phyloP scores from a whole-genome alignment of 257 asterid species.

The Cinchona pubescens region DNA sequence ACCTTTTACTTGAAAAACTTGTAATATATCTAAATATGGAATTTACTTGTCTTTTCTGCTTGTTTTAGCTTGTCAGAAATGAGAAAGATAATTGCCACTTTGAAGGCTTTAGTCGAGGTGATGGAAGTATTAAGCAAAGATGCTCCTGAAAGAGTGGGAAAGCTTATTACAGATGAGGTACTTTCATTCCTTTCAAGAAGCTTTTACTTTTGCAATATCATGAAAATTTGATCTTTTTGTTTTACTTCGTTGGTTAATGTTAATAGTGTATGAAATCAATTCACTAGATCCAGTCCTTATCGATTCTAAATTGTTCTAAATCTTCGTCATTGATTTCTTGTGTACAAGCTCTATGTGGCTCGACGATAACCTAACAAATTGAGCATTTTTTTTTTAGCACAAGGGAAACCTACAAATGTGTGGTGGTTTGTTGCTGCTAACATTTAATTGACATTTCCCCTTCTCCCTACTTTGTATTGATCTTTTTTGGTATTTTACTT shows the following conservation, averaged over 20 bases:
- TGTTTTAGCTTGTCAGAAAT: slow-evolving; percentile 68
- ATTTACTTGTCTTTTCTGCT: slow-evolving; percentile 23
- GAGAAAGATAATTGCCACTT: slow-evolving; percentile 70
- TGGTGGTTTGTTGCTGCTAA: slow-evolving; percentile 2
- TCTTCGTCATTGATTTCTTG: not conserved
- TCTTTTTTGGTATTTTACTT: slow-evolving; percentile 26
- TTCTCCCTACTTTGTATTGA: slow-evolving; percentile 14
- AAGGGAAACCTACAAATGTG: not conserved
- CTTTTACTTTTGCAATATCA: not conserved
- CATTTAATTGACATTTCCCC: slow-evolving; percentile 9
- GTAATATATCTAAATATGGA: slow-evolving; percentile 10
- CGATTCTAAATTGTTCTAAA: not conserved
- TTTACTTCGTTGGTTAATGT: not conserved
- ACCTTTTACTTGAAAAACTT: not conserved
- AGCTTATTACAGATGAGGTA: slow-evolving; percentile 85
- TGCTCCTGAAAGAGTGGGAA: slow-evolving; percentile 74
- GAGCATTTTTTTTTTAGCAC: slow-evolving; percentile 13
- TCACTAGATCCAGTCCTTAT: not conserved
- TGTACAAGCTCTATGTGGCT: not conserved
- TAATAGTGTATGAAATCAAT: slow-evolving; percentile 4
- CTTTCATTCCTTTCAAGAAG: slow-evolving; percentile 6
- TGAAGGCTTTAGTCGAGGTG: slow-evolving; percentile 95
- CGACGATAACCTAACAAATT: not conserved
- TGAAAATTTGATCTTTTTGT: not conserved
- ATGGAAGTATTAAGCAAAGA: slow-evolving; percentile 87